Conservation (phyloP, 257 asterid species). For the Salvia rosmarinus region DNA sequence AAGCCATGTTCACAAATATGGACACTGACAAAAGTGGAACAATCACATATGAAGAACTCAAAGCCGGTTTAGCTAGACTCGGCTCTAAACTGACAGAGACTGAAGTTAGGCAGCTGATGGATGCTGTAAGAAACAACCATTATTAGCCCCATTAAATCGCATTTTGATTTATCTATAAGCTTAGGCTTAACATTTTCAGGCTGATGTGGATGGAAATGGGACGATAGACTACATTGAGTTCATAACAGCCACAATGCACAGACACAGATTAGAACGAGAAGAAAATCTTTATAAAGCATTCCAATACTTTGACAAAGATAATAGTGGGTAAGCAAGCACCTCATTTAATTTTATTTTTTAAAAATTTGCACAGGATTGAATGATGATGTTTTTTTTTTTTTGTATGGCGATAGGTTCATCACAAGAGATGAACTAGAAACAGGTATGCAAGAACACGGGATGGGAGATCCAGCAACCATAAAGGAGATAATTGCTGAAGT, state of each 20-base stretch:
- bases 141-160: neutral
- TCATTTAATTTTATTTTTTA: neutral
- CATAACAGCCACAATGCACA: conserved; percentile 91
- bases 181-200: conserved; percentile 42
- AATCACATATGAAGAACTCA: conserved; percentile 85
- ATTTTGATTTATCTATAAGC: too few relatives aligned
- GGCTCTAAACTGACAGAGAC: conserved; percentile 88
- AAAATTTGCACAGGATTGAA: neutral
- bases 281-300: conserved; percentile 82
- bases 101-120: conserved; percentile 90
- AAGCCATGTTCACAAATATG: conserved; percentile 80
- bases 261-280: conserved; percentile 81
- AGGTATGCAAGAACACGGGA: conserved; percentile 82
- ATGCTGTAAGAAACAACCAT: conserved; percentile 62
- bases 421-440: conserved; percentile 85
- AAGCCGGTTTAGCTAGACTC: conserved; percentile 72
- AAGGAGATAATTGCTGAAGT: conserved; percentile 85
- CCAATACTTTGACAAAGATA: conserved; percentile 77
- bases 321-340: conserved; percentile 63
- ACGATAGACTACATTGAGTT: conserved; percentile 84
- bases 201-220: conserved; percentile 95
- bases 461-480: conserved; percentile 67
- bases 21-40: conserved; percentile 88
- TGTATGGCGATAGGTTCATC: conserved; percentile 55
- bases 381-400: too few relatives aligned